phyloP scores from a whole-genome alignment of 768 basidiomycete species.

The Mrakia frigida region DNA sequence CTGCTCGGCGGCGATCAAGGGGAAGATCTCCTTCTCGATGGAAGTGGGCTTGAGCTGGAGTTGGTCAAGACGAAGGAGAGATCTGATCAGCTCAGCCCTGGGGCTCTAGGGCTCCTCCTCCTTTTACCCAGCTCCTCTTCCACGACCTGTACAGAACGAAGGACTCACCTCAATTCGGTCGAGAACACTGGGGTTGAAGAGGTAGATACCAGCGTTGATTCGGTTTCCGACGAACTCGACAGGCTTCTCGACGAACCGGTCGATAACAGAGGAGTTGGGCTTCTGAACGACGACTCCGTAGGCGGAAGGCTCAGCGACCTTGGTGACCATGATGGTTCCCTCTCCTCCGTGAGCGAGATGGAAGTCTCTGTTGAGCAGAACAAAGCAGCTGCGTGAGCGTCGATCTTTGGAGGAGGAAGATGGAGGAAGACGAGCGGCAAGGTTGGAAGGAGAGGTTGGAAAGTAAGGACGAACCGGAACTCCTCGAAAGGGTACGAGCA shows the following conservation, averaged over 20 bases:
- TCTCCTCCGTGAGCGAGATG: constrained; percentile 49
- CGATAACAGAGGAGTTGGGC: constrained; percentile 47
- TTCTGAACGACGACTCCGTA: constrained; percentile 51
- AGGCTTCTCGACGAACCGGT: constrained; percentile 52
- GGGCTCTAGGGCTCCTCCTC: background rate
- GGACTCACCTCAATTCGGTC: constrained; percentile 48
- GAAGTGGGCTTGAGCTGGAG: constrained; percentile 48
- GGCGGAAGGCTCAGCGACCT: constrained; percentile 50
- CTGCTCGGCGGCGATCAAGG: constrained; percentile 46
- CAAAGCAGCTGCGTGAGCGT: background rate
- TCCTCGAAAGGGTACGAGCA: constrained; percentile 51
- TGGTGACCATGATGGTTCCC: constrained; percentile 52
- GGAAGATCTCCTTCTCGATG: constrained; percentile 52
- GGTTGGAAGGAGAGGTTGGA: background rate
- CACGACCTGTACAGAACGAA: background rate
- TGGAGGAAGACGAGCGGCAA: background rate
- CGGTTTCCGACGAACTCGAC: constrained; percentile 51
- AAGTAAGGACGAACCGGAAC: constrained; percentile 44
- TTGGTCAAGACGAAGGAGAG: constrained; percentile 4
- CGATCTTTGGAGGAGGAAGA: background rate
- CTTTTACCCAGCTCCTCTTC: background rate
- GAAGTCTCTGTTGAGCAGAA: constrained; percentile 44
- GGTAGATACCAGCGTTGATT: constrained; percentile 53
- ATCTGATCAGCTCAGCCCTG: constrained; percentile 1
- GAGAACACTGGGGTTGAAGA: constrained; percentile 51